Conservation (phyloP, 345 rosid genomes). For the Carallia pectinifolia region DNA sequence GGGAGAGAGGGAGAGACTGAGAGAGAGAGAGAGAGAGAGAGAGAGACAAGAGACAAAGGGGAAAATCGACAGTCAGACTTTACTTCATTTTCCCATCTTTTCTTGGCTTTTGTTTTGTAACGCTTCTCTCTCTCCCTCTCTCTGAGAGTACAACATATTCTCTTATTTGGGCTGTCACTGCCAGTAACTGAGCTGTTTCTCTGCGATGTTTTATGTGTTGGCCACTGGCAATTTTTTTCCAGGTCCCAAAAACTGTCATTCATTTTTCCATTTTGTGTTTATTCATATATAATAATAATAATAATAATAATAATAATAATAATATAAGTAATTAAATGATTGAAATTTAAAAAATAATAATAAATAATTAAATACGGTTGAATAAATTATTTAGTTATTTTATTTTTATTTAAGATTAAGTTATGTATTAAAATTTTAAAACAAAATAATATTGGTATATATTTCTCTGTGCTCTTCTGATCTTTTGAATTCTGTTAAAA, state of each 20-base stretch:
- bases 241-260: not conserved
- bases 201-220: too few relatives aligned
- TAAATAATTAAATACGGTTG: too few relatives aligned
- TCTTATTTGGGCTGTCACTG: not conserved
- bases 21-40: not conserved
- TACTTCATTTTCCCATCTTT: slow-evolving; percentile 15
- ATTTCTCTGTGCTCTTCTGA: not conserved
- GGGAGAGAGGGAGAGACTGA: not conserved
- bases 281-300: not conserved
- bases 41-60: slow-evolving; percentile 42
- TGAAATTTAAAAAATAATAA: too few relatives aligned
- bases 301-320: too few relatives aligned
- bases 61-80: slow-evolving; percentile 39
- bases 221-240: not conserved
- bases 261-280: not conserved
- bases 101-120: slow-evolving; percentile 24
- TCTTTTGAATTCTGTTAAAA: too few relatives aligned
- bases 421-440: too few relatives aligned
- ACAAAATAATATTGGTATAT: not conserved
- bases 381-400: too few relatives aligned
- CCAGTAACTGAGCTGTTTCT: not conserved
- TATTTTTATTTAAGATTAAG: too few relatives aligned
- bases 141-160: not conserved
- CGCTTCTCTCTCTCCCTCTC: not conserved
- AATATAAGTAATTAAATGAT: too few relatives aligned